Base-by-base conservation (phyloP, 306 rosid species). In the Inga oerstediana region DNA sequence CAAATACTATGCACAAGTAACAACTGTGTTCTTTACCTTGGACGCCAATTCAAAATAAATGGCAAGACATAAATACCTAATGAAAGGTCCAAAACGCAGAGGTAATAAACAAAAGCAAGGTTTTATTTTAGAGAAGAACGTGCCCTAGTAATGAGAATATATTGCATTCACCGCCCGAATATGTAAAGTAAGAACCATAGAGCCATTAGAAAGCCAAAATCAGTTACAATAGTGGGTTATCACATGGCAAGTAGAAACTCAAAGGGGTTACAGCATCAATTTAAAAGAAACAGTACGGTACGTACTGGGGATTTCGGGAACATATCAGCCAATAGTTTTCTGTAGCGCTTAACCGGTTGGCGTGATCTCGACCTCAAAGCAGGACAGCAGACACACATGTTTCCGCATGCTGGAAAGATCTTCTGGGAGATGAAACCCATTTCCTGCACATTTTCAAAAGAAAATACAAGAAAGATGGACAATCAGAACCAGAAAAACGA, bases 351-450 rank as follows among this genome's bases (percentile, higher is more conserved):
- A 79, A 94, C 98, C 0, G 99, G 99, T 77, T 94, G 98, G 56
- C 97, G 89, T 77, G 99, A 97, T 64, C 97, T 94, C 71, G 99
- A 90, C 88, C 99, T 94, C 91, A 97, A 77, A 83, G 97, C 93
- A 83, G 99, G 99, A 83, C 99, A 97, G 78, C 99, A 97, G 54
- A 94, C 93, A 85, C 99, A 97, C 97, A 97, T 94, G 85, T 84
- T 91, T 81, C 86, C 98, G 84, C 99, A 97, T 67, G 98, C 97
- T 27, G 99, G 99, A 86, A 97, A 94, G 77, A 97, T 85, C 91
- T 86, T 97, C 89, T 98, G 82, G 32, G 99, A 97, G 83, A 97
- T 88, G 75, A 97, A 44, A 73, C 99, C 99, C 99, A 97, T 97
- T 85, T 84, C 87, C 95, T 91, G 88, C 83, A 87, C 39, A 74